A percentile compares a stretch with the other conserved stretches of the same genome.
Conservation (phyloP, 2,329 filamentous ascomycete species). For the Botrytis elliptica region DNA sequence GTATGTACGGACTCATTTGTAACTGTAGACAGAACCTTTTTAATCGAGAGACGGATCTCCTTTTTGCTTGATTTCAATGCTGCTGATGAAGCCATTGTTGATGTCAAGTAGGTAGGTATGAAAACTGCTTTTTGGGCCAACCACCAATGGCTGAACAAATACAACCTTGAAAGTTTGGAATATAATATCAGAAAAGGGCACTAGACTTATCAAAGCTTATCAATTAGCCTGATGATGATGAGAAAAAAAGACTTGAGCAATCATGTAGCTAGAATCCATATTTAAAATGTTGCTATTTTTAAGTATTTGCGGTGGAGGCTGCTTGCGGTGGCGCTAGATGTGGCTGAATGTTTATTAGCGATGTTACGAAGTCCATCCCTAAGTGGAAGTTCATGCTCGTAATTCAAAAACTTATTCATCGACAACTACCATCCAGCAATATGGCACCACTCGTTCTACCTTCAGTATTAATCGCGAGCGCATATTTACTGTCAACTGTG, state of each 20-base stretch:
- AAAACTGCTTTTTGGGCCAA: not conserved
- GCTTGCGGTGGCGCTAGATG: conserved; percentile 11
- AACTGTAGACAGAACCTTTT: conserved; percentile 60
- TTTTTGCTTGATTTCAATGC: conserved; percentile 69
- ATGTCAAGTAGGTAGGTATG: not conserved
- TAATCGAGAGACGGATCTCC: conserved; percentile 70
- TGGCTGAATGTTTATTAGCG: conserved; percentile 16
- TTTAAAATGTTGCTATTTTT: not conserved
- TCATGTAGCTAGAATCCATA: not conserved
- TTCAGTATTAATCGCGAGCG: conserved; percentile 41
- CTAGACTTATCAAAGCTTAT: conserved; percentile 1
- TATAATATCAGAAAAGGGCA: not conserved
- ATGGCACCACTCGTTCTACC: conserved; percentile 39
- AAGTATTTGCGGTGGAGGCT: not conserved
- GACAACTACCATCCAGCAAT: conserved; percentile 24
- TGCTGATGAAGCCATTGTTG: conserved; percentile 29
- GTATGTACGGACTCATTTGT: conserved; percentile 58
- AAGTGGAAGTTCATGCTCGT: conserved; percentile 11
- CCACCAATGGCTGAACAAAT: not conserved
- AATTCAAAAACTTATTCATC: conserved; percentile 9
- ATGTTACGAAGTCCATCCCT: conserved; percentile 19
- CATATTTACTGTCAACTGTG: conserved; percentile 35
- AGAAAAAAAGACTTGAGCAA: not conserved
- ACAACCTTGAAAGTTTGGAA: not conserved
- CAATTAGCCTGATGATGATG: not conserved